These are phyloP conservation scores for Forsythia viridissima DNA, from an alignment of 257 asterid species.

Conservation along the genomic window DNA sequence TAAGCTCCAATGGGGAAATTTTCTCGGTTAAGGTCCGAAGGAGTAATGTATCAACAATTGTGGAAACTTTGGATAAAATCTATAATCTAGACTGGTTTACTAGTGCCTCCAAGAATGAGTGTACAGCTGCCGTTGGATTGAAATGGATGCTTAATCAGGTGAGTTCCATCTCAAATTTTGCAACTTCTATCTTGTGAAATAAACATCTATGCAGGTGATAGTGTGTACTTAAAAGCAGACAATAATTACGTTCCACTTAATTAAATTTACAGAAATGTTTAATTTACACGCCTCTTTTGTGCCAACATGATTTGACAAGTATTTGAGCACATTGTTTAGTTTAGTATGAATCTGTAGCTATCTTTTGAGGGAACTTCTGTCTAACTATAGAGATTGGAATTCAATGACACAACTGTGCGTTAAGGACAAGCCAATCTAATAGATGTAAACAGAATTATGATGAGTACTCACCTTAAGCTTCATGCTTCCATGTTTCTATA, in stretches of 20 bases:
- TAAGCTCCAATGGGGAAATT: slow-evolving; percentile 92
- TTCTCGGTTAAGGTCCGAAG: slow-evolving; percentile 83
- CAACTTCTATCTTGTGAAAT: neutral
- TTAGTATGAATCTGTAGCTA: neutral
- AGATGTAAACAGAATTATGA: slow-evolving; percentile 16
- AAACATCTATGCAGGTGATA: slow-evolving; percentile 4
- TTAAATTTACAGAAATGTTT: too few species aligned
- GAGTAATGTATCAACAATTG: slow-evolving; percentile 60
- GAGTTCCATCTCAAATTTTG: slow-evolving; percentile 22
- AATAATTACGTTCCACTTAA: neutral
- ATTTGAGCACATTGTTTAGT: neutral
- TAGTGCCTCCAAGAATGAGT: slow-evolving; percentile 94
- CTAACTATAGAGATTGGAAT: neutral
- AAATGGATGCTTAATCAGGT: slow-evolving; percentile 99
- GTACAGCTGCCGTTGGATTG: slow-evolving; percentile 98
- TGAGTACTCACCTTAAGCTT: slow-evolving; percentile 16
- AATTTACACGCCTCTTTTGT: too few species aligned
- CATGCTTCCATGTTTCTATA: neutral
- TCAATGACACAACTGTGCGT: neutral
- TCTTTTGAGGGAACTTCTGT: neutral
- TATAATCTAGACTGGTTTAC: slow-evolving; percentile 83
- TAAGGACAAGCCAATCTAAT: slow-evolving; percentile 11
- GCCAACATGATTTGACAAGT: neutral
- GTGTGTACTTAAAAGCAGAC: neutral
- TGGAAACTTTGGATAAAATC: slow-evolving; percentile 73